Evolutionary conservation across 768 basidiomycete species (phyloP), one percentile per base, ranked within the genome.

Genomic region (Cyclocybe aegerita): DNA sequence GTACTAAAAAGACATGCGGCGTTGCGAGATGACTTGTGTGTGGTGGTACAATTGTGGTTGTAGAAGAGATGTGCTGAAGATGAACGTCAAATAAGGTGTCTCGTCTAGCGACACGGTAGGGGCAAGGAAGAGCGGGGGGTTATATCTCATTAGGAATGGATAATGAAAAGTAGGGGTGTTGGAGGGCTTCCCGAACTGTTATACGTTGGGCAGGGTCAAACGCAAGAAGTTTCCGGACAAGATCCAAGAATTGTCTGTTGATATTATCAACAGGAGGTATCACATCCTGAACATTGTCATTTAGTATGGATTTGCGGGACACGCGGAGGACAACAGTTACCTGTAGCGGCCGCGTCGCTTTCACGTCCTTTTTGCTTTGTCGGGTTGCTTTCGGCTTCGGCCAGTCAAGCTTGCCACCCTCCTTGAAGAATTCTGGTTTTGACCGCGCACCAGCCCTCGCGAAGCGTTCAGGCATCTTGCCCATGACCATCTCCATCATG

Each of bases 401-500:
- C 87, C 91, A 98, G 67, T 94, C 93, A 37, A 99, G 80, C 61
- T 86, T 89, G 55, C 76, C 69, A 30, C 83, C 86, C 15, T 90
- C 88, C 65, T 90, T 93, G 77, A 99, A 98, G 68, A 90, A 97
- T 63, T 98, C 95, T 7, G 93, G 85, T 61, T 95, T 95, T 43
- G 85, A 82, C 41, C 88, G 79, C 7, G 86, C 82, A 12, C 87
- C 88, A 39, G 79, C 77, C 38, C 87, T 79, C 35, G 83, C 82
- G 63, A 96, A 93, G 4, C 86, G 83, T 44, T 89, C 85, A 0
- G 95, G 92, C 88, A 98, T 95, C 73, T 90, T 91, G 51, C 96
- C 96, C 90, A 98, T 98, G 35, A 98, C 97, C 67, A 90, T 87
- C 67, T 98, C 95, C 97, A 99, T 99, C 97, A 99, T 99, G 36